Evolutionary conservation across 306 rosid species (phyloP).

Genomic region (Dicorynia guianensis): DNA sequence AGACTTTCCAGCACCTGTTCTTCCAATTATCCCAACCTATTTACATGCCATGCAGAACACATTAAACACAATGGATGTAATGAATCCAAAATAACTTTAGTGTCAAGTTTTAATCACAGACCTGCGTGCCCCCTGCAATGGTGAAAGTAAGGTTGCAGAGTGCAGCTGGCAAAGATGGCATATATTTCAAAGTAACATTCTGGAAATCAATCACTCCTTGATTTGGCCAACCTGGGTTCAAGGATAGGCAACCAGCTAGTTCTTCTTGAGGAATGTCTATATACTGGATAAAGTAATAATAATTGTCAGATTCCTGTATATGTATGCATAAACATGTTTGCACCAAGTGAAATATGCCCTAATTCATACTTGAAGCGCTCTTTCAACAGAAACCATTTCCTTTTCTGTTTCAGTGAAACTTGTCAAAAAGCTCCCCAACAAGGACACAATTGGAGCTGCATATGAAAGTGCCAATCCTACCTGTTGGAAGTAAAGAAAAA

Average conservation of each 20-base stretch:
- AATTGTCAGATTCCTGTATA: constrained; percentile 34
- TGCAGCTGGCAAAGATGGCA: constrained; percentile 84
- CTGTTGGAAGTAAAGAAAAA: constrained; percentile 47
- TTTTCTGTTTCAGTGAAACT: constrained; percentile 98
- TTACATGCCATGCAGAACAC: constrained; percentile 35
- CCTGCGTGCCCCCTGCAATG: constrained; percentile 84
- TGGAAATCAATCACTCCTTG: constrained; percentile 83
- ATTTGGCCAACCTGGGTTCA: constrained; percentile 75
- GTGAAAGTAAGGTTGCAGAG: constrained; percentile 77
- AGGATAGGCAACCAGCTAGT: constrained; percentile 58
- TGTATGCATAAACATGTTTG: constrained; percentile 17
- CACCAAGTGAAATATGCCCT: constrained; percentile 16
- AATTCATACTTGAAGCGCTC: constrained; percentile 84
- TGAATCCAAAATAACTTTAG: constrained; percentile 21
- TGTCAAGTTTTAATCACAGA: constrained; percentile 36
- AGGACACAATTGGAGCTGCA: constrained; percentile 87
- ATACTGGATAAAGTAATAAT: constrained; percentile 58
- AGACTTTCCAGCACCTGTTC: constrained; percentile 99
- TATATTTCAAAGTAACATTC: constrained; percentile 84
- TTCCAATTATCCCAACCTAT: constrained; percentile 93
- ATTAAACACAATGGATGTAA: constrained; percentile 20
- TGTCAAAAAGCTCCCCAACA: constrained; percentile 82
- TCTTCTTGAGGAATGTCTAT: constrained; percentile 93
- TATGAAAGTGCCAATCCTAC: constrained; percentile 96
- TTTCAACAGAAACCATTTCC: constrained; percentile 97